Percentiles rank a stretch among this genome's conserved stretches.
Evolutionary conservation across 2,329 filamentous ascomycete species (phyloP).

Genomic region (Ophidiomyces ophidiicola): DNA sequence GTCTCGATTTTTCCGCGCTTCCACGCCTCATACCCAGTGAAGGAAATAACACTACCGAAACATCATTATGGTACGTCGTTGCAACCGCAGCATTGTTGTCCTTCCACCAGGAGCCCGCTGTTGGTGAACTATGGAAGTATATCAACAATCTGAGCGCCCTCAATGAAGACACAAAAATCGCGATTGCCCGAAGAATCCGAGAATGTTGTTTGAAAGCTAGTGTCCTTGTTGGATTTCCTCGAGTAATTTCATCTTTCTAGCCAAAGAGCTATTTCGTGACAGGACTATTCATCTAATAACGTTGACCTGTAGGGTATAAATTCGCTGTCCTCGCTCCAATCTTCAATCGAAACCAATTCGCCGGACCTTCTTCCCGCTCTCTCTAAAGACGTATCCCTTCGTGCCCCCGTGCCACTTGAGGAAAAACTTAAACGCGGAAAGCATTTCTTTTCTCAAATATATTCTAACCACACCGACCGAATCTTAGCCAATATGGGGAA

Average conservation of each 20-base stretch:
- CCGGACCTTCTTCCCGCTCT: conserved; percentile 14
- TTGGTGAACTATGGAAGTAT: conserved; percentile 20
- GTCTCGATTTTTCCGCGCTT: conserved; percentile 10
- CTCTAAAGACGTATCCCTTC: conserved; percentile 16
- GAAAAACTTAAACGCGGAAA: conserved; percentile 20
- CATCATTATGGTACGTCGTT: conserved; percentile 20
- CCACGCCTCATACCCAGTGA: conserved; percentile 8
- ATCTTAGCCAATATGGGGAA: conserved; percentile 19
- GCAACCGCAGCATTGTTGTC: conserved; percentile 19
- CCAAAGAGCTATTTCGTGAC: neutral
- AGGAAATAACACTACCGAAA: conserved; percentile 3
- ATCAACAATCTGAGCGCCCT: conserved; percentile 10
- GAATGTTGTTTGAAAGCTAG: conserved; percentile 22
- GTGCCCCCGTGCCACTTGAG: conserved; percentile 10
- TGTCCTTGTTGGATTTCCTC: conserved; percentile 22
- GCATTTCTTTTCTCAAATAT: conserved; percentile 21
- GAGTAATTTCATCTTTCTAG: conserved; percentile 13
- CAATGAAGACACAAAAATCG: conserved; percentile 6
- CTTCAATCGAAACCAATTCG: conserved; percentile 15
- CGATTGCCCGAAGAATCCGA: conserved; percentile 19
- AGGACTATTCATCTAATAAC: neutral
- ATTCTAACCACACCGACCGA: conserved; percentile 20
- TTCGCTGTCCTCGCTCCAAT: conserved; percentile 19
- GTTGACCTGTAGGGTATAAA: conserved; percentile 21
- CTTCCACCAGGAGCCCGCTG: conserved; percentile 20